Percentiles rank a stretch among this genome's conserved stretches.
These are phyloP conservation scores for Cordyceps fumosorosea DNA, from an alignment of 2,329 filamentous ascomycete species.

Conservation along the genomic window DNA sequence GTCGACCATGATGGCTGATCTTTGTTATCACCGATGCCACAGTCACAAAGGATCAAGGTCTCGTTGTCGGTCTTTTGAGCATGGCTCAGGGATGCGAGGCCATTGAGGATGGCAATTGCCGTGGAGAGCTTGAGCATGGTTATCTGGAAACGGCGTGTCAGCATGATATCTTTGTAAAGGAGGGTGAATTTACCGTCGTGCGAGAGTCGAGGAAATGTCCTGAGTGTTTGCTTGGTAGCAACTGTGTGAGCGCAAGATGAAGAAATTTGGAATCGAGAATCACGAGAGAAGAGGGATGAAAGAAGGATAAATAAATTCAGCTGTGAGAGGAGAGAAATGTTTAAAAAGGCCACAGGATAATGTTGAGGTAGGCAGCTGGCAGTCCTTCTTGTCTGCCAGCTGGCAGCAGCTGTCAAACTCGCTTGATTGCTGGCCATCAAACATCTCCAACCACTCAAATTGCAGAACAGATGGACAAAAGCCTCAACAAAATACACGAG, in stretches of 20 bases:
- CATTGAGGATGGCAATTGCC: constrained; percentile 7
- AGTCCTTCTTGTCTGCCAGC: not conserved
- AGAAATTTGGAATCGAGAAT: not conserved
- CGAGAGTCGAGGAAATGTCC: not conserved
- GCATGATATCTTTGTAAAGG: not conserved
- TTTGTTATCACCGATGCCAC: constrained; percentile 36
- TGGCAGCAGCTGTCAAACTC: constrained; percentile 2
- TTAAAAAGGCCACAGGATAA: not conserved
- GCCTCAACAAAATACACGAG: not conserved
- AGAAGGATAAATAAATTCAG: not conserved
- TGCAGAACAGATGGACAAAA: not conserved
- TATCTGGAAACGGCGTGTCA: not conserved
- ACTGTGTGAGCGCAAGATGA: not conserved
- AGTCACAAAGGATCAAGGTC: constrained; percentile 35
- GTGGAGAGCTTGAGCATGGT: constrained; percentile 17
- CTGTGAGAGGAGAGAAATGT: no score
- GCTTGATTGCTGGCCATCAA: not conserved
- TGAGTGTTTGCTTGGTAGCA: not conserved
- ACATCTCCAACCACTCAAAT: not conserved
- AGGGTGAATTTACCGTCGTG: not conserved
- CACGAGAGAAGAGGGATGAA: not conserved
- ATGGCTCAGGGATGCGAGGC: constrained; percentile 12
- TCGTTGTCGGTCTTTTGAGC: constrained; percentile 26
- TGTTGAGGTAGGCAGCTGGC: constrained; percentile 5
- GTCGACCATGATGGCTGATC: constrained; percentile 34